These are phyloP conservation scores for Phytomonas francai DNA, from an alignment of 208 protist genomes.

Conservation along the genomic window DNA sequence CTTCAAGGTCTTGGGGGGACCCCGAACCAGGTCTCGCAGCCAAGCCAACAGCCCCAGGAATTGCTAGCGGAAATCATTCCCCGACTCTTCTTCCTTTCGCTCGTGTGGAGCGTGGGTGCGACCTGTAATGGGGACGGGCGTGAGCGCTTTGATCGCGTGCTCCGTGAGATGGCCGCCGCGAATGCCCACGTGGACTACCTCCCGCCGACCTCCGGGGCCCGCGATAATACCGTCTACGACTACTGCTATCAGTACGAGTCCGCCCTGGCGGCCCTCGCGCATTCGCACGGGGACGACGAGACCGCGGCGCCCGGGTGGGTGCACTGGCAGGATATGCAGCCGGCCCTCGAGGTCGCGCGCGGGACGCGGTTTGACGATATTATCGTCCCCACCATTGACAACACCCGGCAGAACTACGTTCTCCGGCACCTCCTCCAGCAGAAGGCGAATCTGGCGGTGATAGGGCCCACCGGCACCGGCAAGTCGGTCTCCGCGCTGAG, in stretches of 20 bases:
- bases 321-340: constrained; percentile 61
- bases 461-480: constrained; percentile 92
- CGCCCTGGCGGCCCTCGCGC: constrained; percentile 8
- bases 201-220: constrained; percentile 16
- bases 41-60: constrained; percentile 36
- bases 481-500: constrained; percentile 89
- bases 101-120: constrained; percentile 95
- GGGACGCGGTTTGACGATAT: constrained; percentile 86
- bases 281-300: constrained; percentile 25
- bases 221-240: constrained; percentile 88
- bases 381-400: constrained; percentile 92
- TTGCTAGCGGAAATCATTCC: constrained; percentile 44
- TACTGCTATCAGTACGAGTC: constrained; percentile 79
- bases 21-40: constrained; percentile 9
- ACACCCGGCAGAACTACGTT: constrained; percentile 87
- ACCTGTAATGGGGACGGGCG: constrained; percentile 88
- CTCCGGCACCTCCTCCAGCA: constrained; percentile 67
- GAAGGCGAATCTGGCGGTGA: constrained; percentile 78
- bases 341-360: constrained; percentile 34
- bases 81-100: constrained; percentile 93
- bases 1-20: constrained; percentile 11
- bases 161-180: constrained; percentile 55
- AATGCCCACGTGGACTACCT: constrained; percentile 39
- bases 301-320: constrained; percentile 41
- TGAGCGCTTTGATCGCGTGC: constrained; percentile 80